A percentile compares a stretch with the other conserved stretches of the same genome.
Evolutionary conservation across 176 grass and related monocot species (phyloP).

Genomic region (Raddia guianensis): DNA sequence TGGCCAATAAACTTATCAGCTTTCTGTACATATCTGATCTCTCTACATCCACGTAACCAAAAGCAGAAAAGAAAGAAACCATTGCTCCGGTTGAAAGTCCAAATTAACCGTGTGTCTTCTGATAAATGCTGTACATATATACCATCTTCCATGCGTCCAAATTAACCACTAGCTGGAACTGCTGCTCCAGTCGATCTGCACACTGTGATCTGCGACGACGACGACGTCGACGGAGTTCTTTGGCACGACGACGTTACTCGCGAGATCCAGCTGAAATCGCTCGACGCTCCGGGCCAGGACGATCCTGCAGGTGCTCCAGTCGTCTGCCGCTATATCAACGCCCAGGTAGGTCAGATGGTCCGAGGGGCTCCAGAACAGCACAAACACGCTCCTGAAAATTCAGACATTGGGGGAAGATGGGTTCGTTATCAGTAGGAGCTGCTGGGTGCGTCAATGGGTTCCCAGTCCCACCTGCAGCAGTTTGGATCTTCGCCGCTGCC

Average conservation of each 20-base stretch:
- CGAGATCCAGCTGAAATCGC: neutral
- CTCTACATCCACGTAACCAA: neutral
- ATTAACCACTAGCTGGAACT: neutral
- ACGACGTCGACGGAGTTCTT: neutral
- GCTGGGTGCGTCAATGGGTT: neutral
- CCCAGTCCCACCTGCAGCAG: slow-evolving; percentile 47
- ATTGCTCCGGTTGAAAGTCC: too few species aligned
- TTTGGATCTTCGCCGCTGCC: slow-evolving; percentile 52
- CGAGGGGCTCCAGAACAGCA: slow-evolving; percentile 32
- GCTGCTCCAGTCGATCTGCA: neutral
- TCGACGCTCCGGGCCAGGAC: slow-evolving; percentile 24
- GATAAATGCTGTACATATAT: neutral
- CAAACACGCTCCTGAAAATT: slow-evolving; percentile 41
- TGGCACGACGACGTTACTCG: neutral
- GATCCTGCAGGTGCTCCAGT: slow-evolving; percentile 60
- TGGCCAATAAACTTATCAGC: too few species aligned
- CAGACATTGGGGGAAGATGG: neutral
- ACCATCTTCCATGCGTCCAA: neutral
- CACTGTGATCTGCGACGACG: slow-evolving; percentile 1
- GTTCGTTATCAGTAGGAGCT: neutral
- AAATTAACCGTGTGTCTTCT: neutral
- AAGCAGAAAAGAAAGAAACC: too few species aligned
- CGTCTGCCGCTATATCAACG: slow-evolving; percentile 33
- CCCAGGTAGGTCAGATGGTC: slow-evolving; percentile 53
- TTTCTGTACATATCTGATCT: neutral